Evolutionary conservation across 2,329 filamentous ascomycete genomes (phyloP).

Genomic region (Lachnellula willkommii): DNA sequence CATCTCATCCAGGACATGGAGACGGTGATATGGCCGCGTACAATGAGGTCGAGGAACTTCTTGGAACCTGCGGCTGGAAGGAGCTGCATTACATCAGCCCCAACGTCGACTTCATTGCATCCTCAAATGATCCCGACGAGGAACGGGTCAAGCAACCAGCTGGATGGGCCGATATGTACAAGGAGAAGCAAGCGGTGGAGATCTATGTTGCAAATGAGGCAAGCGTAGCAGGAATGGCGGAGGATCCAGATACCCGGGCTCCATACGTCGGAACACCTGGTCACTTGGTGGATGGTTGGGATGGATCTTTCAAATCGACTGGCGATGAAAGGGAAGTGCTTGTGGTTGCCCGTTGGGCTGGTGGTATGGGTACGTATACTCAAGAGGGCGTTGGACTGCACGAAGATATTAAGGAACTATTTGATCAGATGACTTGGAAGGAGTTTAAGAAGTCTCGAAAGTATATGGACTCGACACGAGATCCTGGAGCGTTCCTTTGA

Average conservation of each 20-base stretch:
- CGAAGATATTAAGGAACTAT: background rate
- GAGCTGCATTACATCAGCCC: constrained; percentile 1
- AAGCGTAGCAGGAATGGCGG: background rate
- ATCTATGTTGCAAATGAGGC: background rate
- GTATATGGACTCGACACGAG: background rate
- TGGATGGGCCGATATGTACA: background rate
- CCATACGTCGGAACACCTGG: background rate
- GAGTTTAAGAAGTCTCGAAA: background rate
- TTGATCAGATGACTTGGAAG: background rate
- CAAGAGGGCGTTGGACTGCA: background rate
- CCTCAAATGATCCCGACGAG: background rate
- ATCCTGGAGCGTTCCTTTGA: background rate
- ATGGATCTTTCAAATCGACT: too few relatives aligned
- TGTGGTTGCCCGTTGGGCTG: background rate
- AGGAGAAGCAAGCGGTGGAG: background rate
- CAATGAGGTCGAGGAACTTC: background rate
- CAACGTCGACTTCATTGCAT: background rate
- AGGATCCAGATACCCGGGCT: background rate
- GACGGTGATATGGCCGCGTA: background rate
- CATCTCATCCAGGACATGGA: background rate
- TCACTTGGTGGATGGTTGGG: background rate
- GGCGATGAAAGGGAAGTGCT: background rate
- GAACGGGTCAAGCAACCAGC: background rate
- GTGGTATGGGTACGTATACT: background rate
- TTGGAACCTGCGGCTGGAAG: background rate